Evolutionary conservation across 1,284 basidiomycete species (phyloP), one percentile per base, ranked within the genome.

Genomic region (Lignosus rhinocerotis): DNA sequence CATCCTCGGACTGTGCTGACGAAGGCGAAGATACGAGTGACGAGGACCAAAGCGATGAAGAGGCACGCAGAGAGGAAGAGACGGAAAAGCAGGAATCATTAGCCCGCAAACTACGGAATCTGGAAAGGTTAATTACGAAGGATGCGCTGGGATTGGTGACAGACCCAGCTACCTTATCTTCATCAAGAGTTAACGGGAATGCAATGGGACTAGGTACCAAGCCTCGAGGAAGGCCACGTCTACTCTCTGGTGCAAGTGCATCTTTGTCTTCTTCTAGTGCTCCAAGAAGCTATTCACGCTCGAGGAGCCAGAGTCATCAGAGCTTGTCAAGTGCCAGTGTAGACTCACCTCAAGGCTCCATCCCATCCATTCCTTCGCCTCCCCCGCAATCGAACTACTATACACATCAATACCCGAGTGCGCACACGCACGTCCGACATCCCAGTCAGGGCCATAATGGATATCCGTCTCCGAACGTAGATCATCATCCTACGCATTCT

Each of bases 361-460:
- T 91, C 39, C 88, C 88, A 0, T 87, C 87, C 14, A 90, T 92
- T 31, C 85, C 90, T 0, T 92, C 89, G 0, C 83, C 87, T 14
- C 78, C 84, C 9, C 69, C 81, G 76, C 81, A 39, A 77, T 78
- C 51, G 7, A 47, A 55, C 7, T 53, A 49, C 10, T 48, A 58
- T 38, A 19, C 48, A 2, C 58, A 56, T 6, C 52, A 45, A 19
- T 39, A 32, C 49, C 38, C 39, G 16, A 42, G 49, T 36, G 17
- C 33, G n/a, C 53, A 52, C 42, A n/a, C 45, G 6, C 59, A 59
- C 41, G 19, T 46, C 6, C 54, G 55, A 8, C 52, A 38, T 16
- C 58, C 47, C 36, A 62, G 59, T 41, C 57, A 57, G 4, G 48
- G 51, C 25, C 36, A 38, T 43, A 45, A 25, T n/a, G 42, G 46